phyloP scores from a whole-genome alignment of 2,329 filamentous ascomycete species.

The Aspergillus ochraceus region DNA sequence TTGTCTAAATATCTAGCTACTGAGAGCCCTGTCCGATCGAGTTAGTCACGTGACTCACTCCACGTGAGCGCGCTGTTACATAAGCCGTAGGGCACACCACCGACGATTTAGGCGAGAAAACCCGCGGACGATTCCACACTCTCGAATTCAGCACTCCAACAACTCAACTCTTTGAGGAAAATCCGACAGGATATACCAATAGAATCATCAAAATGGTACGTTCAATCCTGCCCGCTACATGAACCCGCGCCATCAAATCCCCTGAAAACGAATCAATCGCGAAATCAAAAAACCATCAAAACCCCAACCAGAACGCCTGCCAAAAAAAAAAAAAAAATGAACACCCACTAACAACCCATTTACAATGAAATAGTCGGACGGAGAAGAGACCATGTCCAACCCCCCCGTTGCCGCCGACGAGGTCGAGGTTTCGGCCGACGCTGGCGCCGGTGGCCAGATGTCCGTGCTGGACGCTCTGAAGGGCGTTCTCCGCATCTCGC shows the following conservation, averaged over 20 bases:
- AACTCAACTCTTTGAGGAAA: slow-evolving; percentile 53
- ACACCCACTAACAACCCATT: neutral
- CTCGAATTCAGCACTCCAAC: slow-evolving; percentile 15
- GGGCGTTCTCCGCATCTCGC: slow-evolving; percentile 95
- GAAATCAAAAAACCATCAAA: neutral
- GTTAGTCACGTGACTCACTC: neutral
- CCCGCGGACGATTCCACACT: slow-evolving; percentile 19
- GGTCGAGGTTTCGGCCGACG: slow-evolving; percentile 94
- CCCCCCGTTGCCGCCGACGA: slow-evolving; percentile 72
- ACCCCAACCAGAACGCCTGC: neutral
- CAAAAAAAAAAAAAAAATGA: neutral
- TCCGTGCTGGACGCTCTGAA: slow-evolving; percentile 97
- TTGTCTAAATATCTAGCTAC: too few relatives aligned
- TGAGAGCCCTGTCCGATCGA: neutral
- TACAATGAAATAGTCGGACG: slow-evolving; percentile 77
- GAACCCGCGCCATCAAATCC: neutral
- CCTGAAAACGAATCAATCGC: neutral
- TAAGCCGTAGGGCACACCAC: slow-evolving; percentile 18
- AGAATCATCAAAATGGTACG: slow-evolving; percentile 49
- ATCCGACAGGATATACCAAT: slow-evolving; percentile 47
- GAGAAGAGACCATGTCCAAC: slow-evolving; percentile 92
- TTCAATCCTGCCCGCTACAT: neutral
- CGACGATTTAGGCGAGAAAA: slow-evolving; percentile 29
- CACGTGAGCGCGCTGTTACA: neutral
- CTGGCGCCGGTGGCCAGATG: slow-evolving; percentile 71